Conservation (phyloP, 139 green algal species). For the Coelastrella sp. region DNA sequence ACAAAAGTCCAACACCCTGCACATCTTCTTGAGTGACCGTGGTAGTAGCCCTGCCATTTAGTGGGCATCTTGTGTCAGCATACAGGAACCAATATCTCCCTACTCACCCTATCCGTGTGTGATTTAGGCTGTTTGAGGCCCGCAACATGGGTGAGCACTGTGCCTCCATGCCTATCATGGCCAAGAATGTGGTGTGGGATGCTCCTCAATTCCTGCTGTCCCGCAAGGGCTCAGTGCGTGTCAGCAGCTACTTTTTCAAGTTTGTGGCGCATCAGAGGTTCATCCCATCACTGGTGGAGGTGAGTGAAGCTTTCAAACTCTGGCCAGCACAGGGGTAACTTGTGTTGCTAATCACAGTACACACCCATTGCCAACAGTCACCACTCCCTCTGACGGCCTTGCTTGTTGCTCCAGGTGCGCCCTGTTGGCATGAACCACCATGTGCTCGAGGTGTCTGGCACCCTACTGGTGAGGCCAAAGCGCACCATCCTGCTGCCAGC, state of each 20-base stretch:
- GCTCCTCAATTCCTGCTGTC: constrained; percentile 41
- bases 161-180: constrained; percentile 24
- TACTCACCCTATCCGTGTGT: neutral
- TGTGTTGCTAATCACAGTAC: neutral
- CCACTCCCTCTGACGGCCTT: neutral
- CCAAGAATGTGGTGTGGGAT: constrained; percentile 45
- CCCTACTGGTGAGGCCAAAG: constrained; percentile 1
- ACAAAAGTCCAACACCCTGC: too few species aligned
- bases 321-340: neutral
- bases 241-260: constrained; percentile 37
- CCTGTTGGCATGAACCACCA: constrained; percentile 4
- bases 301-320: neutral
- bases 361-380: neutral
- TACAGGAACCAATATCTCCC: neutral
- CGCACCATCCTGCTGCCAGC: constrained; percentile 40
- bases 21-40: neutral
- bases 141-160: constrained; percentile 42
- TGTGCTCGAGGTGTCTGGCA: constrained; percentile 37
- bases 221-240: constrained; percentile 35
- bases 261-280: constrained; percentile 26
- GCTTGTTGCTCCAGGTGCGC: neutral
- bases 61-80: neutral
- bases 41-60: too few species aligned
- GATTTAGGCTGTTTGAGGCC: constrained; percentile 31
- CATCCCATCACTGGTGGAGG: constrained; percentile 35